A percentile compares a stretch with the other conserved stretches of the same genome.
phyloP scores from a whole-genome alignment of 148 eudicot genomes.

The Euryodendron excelsum region DNA sequence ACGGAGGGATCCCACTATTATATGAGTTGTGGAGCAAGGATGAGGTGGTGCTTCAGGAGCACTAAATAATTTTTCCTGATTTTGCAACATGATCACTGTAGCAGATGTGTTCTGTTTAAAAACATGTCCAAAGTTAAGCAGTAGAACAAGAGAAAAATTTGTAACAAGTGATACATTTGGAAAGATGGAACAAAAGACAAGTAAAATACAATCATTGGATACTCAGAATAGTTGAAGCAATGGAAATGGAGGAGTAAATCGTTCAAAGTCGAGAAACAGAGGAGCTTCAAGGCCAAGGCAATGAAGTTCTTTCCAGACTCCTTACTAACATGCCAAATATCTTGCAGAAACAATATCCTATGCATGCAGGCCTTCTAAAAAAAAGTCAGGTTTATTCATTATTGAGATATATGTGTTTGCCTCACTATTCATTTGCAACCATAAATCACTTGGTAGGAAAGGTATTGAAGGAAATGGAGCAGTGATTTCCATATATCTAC shows the following conservation, averaged over 20 bases:
- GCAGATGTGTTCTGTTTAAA: not conserved
- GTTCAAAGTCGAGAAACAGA: not conserved
- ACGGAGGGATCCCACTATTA: no score
- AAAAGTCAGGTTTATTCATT: not conserved
- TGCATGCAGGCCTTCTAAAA: not conserved
- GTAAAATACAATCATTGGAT: not conserved
- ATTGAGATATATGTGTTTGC: no score
- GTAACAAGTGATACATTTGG: not conserved
- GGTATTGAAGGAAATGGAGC: not conserved
- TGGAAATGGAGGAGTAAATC: not conserved
- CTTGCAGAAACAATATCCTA: not conserved
- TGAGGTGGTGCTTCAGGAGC: no score
- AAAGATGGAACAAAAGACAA: not conserved
- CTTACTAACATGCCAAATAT: not conserved
- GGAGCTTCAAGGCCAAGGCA: no score
- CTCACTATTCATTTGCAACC: not conserved
- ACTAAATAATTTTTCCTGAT: no score
- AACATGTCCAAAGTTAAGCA: not conserved
- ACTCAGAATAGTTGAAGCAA: not conserved
- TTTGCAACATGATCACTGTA: not conserved
- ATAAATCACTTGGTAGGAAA: not conserved
- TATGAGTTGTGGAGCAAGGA: no score
- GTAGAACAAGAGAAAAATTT: not conserved
- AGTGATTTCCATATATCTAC: not conserved
- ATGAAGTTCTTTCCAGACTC: constrained; percentile 5